phyloP scores from a whole-genome alignment of 2,329 filamentous ascomycete species.

The Phoma herbarum region DNA sequence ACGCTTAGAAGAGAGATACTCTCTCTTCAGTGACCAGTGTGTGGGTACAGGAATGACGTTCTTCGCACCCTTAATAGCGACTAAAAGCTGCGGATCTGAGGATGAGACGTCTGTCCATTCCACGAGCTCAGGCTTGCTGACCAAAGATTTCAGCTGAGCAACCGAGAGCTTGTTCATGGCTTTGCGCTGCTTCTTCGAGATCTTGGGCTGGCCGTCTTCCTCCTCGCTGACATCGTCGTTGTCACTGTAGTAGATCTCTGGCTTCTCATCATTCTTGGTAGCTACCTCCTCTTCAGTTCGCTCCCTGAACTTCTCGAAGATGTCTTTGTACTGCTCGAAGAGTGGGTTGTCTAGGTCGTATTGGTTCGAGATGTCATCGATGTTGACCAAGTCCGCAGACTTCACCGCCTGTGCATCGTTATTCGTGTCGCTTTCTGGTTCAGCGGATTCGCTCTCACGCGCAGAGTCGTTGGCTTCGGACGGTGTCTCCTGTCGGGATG shows the following conservation, averaged over 20 bases:
- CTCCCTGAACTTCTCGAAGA: slow-evolving; percentile 77
- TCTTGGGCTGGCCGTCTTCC: slow-evolving; percentile 71
- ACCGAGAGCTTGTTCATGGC: slow-evolving; percentile 91
- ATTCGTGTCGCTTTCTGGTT: slow-evolving; percentile 45
- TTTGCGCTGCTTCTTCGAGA: slow-evolving; percentile 96
- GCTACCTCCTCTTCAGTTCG: slow-evolving; percentile 68
- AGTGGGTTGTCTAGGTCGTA: slow-evolving; percentile 76
- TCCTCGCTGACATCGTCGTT: slow-evolving; percentile 87
- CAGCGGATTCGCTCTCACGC: slow-evolving; percentile 51
- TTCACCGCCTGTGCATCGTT: slow-evolving; percentile 54
- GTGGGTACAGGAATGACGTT: slow-evolving; percentile 94
- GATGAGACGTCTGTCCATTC: slow-evolving; percentile 98
- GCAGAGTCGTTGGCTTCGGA: slow-evolving; percentile 45
- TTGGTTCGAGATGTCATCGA: slow-evolving; percentile 54
- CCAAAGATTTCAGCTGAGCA: slow-evolving; percentile 91
- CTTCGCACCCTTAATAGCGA: slow-evolving; percentile 92
- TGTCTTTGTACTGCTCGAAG: slow-evolving; percentile 82
- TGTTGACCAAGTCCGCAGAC: slow-evolving; percentile 53
- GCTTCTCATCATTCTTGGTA: slow-evolving; percentile 68
- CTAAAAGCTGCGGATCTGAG: slow-evolving; percentile 84
- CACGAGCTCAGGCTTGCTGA: slow-evolving; percentile 89
- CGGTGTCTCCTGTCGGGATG: slow-evolving; percentile 44
- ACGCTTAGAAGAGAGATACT: slow-evolving; percentile 95
- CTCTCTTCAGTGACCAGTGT: slow-evolving; percentile 95
- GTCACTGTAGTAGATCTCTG: slow-evolving; percentile 83